Evolutionary conservation across 1,284 basidiomycete species (phyloP).

Genomic region (Ustanciosporium gigantosporum): DNA sequence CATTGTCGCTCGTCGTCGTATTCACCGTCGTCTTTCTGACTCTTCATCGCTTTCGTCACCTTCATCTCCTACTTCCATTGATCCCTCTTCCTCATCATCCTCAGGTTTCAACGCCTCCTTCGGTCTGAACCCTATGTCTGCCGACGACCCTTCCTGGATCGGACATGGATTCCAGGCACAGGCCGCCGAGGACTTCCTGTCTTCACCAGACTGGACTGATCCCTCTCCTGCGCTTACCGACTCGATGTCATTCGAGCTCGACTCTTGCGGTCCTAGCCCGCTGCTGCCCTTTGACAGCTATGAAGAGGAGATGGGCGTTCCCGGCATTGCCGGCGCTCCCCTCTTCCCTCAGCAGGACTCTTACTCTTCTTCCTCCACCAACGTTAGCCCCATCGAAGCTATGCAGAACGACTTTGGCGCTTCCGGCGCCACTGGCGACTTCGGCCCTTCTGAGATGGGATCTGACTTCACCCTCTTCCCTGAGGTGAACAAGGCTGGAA

Average conservation of each 20-base stretch:
- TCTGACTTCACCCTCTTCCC: conserved; percentile 48
- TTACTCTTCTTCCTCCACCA: conserved; percentile 38
- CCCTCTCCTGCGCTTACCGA: conserved; percentile 53
- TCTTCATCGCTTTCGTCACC: no score
- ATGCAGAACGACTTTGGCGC: conserved; percentile 24
- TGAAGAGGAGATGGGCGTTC: conserved; percentile 39
- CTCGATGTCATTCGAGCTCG: conserved; percentile 51
- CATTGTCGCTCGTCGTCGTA: no score
- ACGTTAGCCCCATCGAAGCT: conserved; percentile 37
- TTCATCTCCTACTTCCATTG: no score
- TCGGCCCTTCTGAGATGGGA: conserved; percentile 30
- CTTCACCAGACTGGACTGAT: conserved; percentile 53
- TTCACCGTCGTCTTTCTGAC: no score
- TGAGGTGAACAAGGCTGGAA: conserved; percentile 5
- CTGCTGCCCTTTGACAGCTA: conserved; percentile 49
- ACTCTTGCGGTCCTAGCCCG: conserved; percentile 53
- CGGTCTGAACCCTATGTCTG: conserved; percentile 46
- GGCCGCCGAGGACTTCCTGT: conserved; percentile 47
- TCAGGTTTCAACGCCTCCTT: conserved; percentile 32
- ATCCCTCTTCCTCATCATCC: no score
- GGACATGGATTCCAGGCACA: conserved; percentile 45
- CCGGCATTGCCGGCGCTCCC: conserved; percentile 48
- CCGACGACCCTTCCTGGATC: conserved; percentile 46
- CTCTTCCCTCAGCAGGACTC: conserved; percentile 32
- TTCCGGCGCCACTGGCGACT: conserved; percentile 20